Percentiles rank a stretch among this genome's conserved stretches.
These are phyloP conservation scores for Penicillium chermesinum DNA, from an alignment of 495 filamentous ascomycete species.

Conservation along the genomic window DNA sequence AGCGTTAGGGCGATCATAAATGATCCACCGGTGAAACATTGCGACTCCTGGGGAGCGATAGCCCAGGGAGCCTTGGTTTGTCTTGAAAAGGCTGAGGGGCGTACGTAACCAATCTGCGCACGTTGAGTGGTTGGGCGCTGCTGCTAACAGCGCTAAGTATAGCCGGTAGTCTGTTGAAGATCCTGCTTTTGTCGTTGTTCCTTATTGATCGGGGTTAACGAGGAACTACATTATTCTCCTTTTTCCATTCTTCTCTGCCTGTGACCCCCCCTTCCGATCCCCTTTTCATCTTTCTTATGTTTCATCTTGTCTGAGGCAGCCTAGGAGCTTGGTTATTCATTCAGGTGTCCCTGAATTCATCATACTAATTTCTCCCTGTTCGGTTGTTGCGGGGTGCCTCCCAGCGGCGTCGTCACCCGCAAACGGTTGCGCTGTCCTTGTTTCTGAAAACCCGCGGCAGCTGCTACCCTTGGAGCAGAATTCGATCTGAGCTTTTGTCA, in stretches of 20 bases:
- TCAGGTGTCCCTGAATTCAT: neutral
- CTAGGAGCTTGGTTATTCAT: neutral
- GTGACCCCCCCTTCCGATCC: neutral
- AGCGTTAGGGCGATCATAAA: constrained; percentile 19
- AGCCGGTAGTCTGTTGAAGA: neutral
- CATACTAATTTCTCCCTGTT: neutral
- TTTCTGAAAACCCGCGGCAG: constrained; percentile 19
- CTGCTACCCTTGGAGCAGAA: constrained; percentile 5
- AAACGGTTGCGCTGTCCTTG: constrained; percentile 36
- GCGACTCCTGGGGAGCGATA: constrained; percentile 8
- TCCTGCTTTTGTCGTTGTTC: neutral
- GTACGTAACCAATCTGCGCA: constrained; percentile 18
- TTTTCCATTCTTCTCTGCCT: neutral
- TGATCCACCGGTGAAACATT: constrained; percentile 28
- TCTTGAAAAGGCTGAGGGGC: constrained; percentile 3
- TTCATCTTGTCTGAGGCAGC: neutral
- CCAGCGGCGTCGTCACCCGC: constrained; percentile 28
- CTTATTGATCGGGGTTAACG: neutral
- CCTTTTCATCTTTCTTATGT: no score
- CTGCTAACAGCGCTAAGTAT: neutral
- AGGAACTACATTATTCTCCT: neutral
- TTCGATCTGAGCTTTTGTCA: neutral
- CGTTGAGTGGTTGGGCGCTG: neutral
- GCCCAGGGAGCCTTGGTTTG: neutral
- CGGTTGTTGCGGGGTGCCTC: constrained; percentile 17